Evolutionary conservation across 495 filamentous ascomycete genomes (phyloP), one percentile per base, ranked within the genome.

Genomic region (Neohortaea acidophila): DNA sequence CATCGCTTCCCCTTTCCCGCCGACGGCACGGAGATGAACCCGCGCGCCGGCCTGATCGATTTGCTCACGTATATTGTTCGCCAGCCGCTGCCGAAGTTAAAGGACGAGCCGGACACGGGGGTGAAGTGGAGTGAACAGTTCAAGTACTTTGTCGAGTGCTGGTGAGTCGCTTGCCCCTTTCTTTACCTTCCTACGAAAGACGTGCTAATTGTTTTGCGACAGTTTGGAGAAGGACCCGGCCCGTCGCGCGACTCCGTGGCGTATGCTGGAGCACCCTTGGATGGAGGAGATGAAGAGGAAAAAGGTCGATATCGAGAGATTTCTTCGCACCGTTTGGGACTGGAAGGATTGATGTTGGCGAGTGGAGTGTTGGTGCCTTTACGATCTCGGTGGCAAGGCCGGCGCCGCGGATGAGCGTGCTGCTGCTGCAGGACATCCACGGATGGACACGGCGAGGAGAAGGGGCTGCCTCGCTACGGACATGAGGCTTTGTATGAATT

Each of bases 211-310:
- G 0, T 10, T 18, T 7, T 48, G 14, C 29, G 30, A 8, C 42
- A 94, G 87, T 62, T 72, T 94, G 38, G 89, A 96, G 59, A 97
- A 97, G 64, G 85, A 97, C 54, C 76, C 77, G 19, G 63, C 63
- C 41, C 75, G 86, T 53, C 72, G 89, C 47, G 91, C 86, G 23
- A 86, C 78, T 34, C 89, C 89, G 24, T 96, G 91, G 89, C 80
- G 86, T 44, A 96, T 97, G 87, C 76, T 94, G 47, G 91, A 96
- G 48, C 91, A 97, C 66, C 89, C 89, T 6, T 97, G 89, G 89
- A 87, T 97, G 72, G 62, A 79, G 39, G 89, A 94, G 52, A 94
- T 94, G 82, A 78, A 76, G 48, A 70, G 72, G 37, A 96, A 94
- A 68, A 81, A 84, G 54, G 91, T 96, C 51, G 93, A 94, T 55